These are phyloP conservation scores for Grosmannia penicillata DNA, from an alignment of 2,329 filamentous ascomycete species.

Conservation along the genomic window DNA sequence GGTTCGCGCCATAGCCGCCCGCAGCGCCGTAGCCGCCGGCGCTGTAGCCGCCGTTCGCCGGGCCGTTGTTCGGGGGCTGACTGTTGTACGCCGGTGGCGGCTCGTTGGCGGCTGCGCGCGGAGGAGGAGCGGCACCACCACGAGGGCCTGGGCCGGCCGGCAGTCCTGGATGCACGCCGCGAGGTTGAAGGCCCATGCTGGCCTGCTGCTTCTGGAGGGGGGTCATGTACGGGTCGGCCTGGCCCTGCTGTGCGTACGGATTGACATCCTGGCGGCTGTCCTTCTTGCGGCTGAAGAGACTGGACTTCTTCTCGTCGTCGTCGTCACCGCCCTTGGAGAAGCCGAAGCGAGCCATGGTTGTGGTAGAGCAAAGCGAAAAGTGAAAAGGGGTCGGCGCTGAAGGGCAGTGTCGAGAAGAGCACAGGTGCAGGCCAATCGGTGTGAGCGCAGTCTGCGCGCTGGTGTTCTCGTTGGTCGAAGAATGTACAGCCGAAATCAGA, in stretches of 20 bases:
- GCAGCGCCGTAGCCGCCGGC: conserved; percentile 36
- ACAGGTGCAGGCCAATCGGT: too few species aligned
- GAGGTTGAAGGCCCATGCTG: conserved; percentile 3
- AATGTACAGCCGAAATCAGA: neutral
- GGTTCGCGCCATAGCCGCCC: conserved; percentile 36
- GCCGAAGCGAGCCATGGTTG: conserved; percentile 43
- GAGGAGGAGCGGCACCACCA: conserved; percentile 19
- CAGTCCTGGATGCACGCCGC: conserved; percentile 17
- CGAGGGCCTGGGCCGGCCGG: conserved; percentile 22
- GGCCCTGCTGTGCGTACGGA: conserved; percentile 40
- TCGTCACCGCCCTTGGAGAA: conserved; percentile 33
- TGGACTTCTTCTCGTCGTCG: conserved; percentile 31
- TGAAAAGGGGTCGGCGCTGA: neutral
- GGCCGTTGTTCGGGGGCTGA: conserved; percentile 9
- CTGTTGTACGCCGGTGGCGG: conserved; percentile 1
- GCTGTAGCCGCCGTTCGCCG: conserved; percentile 30
- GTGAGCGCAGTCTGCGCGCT: too few species aligned
- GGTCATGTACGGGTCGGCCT: conserved; percentile 36
- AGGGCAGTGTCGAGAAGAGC: too few species aligned
- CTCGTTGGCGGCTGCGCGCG: conserved; percentile 14
- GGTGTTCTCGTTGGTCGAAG: too few species aligned
- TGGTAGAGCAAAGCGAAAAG: neutral
- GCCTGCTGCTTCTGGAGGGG: conserved; percentile 26
- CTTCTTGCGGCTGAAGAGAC: conserved; percentile 41
- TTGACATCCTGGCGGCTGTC: conserved; percentile 26